Base-by-base conservation (phyloP, 768 basidiomycete species). In the Leccinum boreale region DNA sequence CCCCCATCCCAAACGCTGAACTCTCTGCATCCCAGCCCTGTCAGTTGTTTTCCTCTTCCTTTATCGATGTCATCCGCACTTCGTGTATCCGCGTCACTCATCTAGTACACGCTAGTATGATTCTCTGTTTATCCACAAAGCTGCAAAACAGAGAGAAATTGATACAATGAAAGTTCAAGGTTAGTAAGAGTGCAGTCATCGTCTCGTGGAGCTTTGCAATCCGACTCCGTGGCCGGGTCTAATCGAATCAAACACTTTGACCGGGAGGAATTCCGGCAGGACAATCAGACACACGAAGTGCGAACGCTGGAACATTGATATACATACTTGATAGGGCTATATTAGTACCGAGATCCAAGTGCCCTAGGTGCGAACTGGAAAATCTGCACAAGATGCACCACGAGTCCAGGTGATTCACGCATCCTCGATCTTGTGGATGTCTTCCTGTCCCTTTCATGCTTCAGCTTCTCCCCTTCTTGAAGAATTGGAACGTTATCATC, bases 21-120 rank as follows among this genome's bases (percentile, higher is more conserved):
- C 88, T 91, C 63, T 85, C 91, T 1, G 91, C 92, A 8, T 84
- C 7, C 26, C 44, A 24, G 9, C 7, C 2, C 0, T 24, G 15
- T 58, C 26, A 28, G 19, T 33, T 7, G 19, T 24, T 29, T 44
- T 44, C 42, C 17, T 44, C 42, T 23, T 53, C 15, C 23, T 33
- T 23, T 15, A 33, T 52, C n/a, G n/a, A 6, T 42, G 5, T 23
- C 12, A 15, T 35, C 14, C 10, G 8, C 4, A 15, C 12, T 8
- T 46, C 24, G n/a, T 8, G 26, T 26, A 26, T 26, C 26, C 26
- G 26, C n/a, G 31, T 53, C 19, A 36, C 15, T 36, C 52, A 31
- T 17, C 17, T 4, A 10, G 23, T 17, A 35, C 14, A 28, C 10
- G 17, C 21, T 15, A 5, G 17, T 46, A 21, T 44, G 21, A 44